These are phyloP conservation scores for Ceratocystis destructans DNA, from an alignment of 2,329 filamentous ascomycete species.

Conservation along the genomic window DNA sequence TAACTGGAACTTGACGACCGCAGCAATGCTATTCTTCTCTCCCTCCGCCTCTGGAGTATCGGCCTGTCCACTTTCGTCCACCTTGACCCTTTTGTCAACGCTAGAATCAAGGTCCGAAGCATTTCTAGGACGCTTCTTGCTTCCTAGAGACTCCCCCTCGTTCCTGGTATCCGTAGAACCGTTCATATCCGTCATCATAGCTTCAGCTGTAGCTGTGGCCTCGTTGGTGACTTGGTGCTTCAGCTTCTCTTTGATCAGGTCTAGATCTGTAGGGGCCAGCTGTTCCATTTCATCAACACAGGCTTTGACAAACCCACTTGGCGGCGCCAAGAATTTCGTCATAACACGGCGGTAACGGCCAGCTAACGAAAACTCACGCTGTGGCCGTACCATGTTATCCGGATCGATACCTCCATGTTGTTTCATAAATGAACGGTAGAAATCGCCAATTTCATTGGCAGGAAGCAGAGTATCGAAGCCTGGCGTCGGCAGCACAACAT, in stretches of 20 bases:
- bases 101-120: constrained; percentile 20
- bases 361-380: constrained; percentile 76
- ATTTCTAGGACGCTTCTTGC: constrained; percentile 17
- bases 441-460: constrained; percentile 64
- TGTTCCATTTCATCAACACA: constrained; percentile 66
- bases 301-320: constrained; percentile 53
- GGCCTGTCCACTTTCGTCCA: constrained; percentile 20
- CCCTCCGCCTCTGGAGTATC: constrained; percentile 21
- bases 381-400: constrained; percentile 69
- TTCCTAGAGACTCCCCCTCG: constrained; percentile 5
- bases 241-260: constrained; percentile 41
- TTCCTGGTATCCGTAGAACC: constrained; percentile 11
- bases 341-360: constrained; percentile 81
- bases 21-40: constrained; percentile 42
- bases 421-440: constrained; percentile 80
- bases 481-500: constrained; percentile 82
- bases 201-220: not conserved
- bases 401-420: constrained; percentile 70
- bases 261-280: constrained; percentile 76
- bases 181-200: constrained; percentile 20
- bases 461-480: constrained; percentile 86
- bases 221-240: constrained; percentile 20
- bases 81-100: constrained; percentile 23
- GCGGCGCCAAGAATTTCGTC: constrained; percentile 50
- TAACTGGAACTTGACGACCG: constrained; percentile 61